Conservation (phyloP, 164 flowering plant species). For the Dillenia suffruticosa region DNA sequence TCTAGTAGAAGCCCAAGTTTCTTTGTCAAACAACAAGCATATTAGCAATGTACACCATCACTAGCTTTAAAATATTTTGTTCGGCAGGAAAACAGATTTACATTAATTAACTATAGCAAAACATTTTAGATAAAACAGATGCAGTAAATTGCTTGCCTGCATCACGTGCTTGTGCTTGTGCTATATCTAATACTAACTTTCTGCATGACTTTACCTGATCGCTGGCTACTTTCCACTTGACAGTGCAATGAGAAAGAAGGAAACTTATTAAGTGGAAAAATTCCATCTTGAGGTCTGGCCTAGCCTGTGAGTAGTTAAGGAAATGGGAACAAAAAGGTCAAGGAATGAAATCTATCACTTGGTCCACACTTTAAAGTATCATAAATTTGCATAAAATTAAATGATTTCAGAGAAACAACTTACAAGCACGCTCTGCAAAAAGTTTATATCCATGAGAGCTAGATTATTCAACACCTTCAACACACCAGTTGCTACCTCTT, state of each 20-base stretch:
- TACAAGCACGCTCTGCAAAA: conserved; percentile 90
- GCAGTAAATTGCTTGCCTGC: no score
- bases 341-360: background rate
- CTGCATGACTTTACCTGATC: conserved; percentile 60
- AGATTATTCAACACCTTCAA: conserved; percentile 87
- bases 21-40: no score
- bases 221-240: conserved; percentile 70
- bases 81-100: no score
- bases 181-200: no score
- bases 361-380: no score
- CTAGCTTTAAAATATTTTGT: no score
- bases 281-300: conserved; percentile 92
- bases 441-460: conserved; percentile 63
- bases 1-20: no score
- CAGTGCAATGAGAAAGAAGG: conserved; percentile 80
- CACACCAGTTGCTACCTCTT: conserved; percentile 90
- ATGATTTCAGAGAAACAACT: conserved; percentile 21
- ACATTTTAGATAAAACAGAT: no score
- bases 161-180: no score
- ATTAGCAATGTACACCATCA: no score
- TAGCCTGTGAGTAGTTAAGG: conserved; percentile 49
- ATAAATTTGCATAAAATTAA: background rate
- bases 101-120: no score
- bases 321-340: background rate
- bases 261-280: conserved; percentile 93